Evolutionary conservation across 257 asterid species (phyloP).

Genomic region (Henckelia pumila): DNA sequence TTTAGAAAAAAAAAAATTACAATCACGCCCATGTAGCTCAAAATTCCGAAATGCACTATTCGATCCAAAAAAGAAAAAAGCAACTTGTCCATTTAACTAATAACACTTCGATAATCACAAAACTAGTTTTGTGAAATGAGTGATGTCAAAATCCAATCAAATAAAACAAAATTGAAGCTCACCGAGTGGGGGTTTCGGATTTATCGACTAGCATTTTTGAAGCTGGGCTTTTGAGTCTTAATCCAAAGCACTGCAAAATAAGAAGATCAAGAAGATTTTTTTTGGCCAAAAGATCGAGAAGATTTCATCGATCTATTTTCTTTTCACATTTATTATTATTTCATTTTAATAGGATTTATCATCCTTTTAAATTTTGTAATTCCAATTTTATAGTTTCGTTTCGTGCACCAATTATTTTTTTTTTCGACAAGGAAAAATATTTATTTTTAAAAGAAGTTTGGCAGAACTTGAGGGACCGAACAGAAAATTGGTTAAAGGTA

Average conservation of each 20-base stretch:
- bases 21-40: slow-evolving; percentile 21
- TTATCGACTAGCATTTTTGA: slow-evolving; percentile 59
- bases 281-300: neutral
- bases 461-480: no score
- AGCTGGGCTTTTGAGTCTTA: neutral
- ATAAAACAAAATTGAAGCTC: slow-evolving; percentile 28
- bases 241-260: neutral
- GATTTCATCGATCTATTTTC: neutral
- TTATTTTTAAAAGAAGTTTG: no score
- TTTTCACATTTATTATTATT: no score
- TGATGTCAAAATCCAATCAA: slow-evolving; percentile 13
- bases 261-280: no score
- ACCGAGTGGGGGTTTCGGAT: slow-evolving; percentile 76
- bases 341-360: no score
- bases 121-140: neutral
- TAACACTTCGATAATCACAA: slow-evolving; percentile 17
- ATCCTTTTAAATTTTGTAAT: no score
- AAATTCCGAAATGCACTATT: slow-evolving; percentile 2
- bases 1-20: neutral
- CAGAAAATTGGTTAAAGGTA: no score
- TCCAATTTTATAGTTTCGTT: no score
- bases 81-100: slow-evolving; percentile 6
- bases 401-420: no score
- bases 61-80: slow-evolving; percentile 13
- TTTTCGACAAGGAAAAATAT: no score